Evolutionary conservation across 169 alveolate species (phyloP).

Genomic region (Perkinsus olseni): DNA sequence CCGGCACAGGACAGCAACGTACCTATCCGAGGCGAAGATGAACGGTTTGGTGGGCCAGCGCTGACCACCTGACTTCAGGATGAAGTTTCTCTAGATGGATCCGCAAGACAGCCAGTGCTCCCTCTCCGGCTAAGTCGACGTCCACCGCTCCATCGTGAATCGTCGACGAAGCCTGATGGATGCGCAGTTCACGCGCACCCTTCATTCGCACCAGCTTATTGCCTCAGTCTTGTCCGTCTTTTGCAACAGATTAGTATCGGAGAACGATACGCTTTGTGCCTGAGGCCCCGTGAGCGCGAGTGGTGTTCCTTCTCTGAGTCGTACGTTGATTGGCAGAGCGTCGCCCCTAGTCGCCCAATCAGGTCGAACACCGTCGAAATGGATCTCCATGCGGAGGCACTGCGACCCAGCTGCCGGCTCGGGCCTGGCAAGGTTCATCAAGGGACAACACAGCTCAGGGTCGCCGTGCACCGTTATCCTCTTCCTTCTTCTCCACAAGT

Average conservation of each 20-base stretch:
- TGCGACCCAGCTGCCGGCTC: not conserved
- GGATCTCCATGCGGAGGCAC: not conserved
- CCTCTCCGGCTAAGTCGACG: not conserved
- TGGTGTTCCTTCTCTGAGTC: not conserved
- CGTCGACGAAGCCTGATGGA: not conserved
- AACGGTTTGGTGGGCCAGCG: not conserved
- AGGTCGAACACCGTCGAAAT: not conserved
- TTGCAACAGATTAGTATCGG: not conserved
- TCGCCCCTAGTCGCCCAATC: not conserved
- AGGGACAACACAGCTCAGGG: too few species aligned
- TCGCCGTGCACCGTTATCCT: too few species aligned
- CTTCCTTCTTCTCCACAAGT: too few species aligned
- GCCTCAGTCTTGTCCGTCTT: not conserved
- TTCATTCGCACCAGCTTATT: not conserved
- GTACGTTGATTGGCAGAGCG: not conserved
- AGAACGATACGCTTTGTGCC: not conserved
- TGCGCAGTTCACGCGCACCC: too few species aligned
- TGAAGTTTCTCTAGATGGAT: not conserved
- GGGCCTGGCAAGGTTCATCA: too few species aligned
- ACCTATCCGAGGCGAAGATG: not conserved
- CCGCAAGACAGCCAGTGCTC: not conserved
- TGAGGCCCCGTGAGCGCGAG: too few species aligned
- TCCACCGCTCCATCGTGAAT: not conserved
- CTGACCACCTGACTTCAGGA: not conserved
- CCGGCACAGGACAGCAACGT: not conserved